phyloP scores from a whole-genome alignment of 345 rosid species.

The Linum lewisii region DNA sequence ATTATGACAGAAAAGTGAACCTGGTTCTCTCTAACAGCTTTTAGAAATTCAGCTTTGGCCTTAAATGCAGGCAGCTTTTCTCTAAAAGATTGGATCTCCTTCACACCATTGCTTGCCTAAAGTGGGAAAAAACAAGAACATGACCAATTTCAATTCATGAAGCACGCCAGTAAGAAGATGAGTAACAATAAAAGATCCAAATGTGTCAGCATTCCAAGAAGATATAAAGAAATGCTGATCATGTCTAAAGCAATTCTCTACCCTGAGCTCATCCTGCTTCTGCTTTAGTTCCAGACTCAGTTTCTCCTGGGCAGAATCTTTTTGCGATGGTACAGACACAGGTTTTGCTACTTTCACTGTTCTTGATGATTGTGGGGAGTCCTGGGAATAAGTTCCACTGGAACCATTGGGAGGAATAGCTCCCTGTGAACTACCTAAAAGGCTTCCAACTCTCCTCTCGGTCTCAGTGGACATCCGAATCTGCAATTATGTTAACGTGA shows the following conservation, averaged over 20 bases:
- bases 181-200: neutral
- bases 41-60: conserved; percentile 61
- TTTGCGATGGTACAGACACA: conserved; percentile 25
- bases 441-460: conserved; percentile 71
- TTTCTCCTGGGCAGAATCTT: conserved; percentile 43
- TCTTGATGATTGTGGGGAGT: conserved; percentile 21
- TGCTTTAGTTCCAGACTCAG: conserved; percentile 58
- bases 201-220: neutral
- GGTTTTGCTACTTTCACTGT: conserved; percentile 28
- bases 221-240: neutral
- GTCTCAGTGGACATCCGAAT: conserved; percentile 82
- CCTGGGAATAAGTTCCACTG: conserved; percentile 26
- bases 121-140: conserved; percentile 9
- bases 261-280: conserved; percentile 65
- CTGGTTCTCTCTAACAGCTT: conserved; percentile 76
- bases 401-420: conserved; percentile 29
- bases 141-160: conserved; percentile 1
- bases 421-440: conserved; percentile 47
- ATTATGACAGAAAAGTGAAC: conserved; percentile 19
- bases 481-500: conserved; percentile 32
- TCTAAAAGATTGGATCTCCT: conserved; percentile 64
- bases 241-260: conserved; percentile 11
- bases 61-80: conserved; percentile 85
- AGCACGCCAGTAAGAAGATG: neutral
- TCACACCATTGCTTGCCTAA: conserved; percentile 45